Conservation (phyloP, 257 asterid species). For the Plantago major region DNA sequence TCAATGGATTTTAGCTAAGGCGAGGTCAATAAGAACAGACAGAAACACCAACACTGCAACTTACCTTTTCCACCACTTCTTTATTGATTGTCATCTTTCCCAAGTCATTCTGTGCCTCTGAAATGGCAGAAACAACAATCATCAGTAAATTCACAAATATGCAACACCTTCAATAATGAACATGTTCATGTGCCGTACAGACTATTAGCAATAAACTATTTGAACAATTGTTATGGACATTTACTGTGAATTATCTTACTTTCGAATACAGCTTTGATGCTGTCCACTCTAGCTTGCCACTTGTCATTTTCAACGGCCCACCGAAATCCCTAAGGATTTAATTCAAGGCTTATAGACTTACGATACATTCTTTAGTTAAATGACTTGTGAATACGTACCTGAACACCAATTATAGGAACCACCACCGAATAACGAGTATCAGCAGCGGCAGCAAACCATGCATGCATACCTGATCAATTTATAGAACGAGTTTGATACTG, state of each 20-base stretch:
- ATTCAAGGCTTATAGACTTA: conserved; percentile 10
- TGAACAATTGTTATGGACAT: not conserved
- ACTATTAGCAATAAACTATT: not conserved
- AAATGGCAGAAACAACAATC: conserved; percentile 21
- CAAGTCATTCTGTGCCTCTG: conserved; percentile 75
- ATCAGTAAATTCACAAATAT: not conserved
- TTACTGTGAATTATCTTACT: conserved; percentile 32
- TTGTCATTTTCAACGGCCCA: conserved; percentile 88
- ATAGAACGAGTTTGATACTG: conserved; percentile 8
- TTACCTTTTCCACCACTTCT: conserved; percentile 83
- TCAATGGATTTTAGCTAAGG: too few species aligned
- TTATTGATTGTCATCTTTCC: conserved; percentile 56
- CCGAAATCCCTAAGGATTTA: conserved; percentile 57
- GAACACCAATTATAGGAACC: conserved; percentile 89
- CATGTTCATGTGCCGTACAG: not conserved
- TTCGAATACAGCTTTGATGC: conserved; percentile 81
- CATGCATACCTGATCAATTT: conserved; percentile 82
- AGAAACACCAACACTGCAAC: conserved; percentile 19
- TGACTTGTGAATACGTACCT: conserved; percentile 36
- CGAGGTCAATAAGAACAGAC: conserved; percentile 9
- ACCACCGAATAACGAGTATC: conserved; percentile 85
- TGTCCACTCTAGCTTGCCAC: conserved; percentile 90
- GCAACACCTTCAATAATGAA: not conserved
- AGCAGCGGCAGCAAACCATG: conserved; percentile 86
- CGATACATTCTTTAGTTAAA: conserved; percentile 1